These are phyloP conservation scores for Cercophora newfieldiana DNA, from an alignment of 495 filamentous ascomycete genomes.

Conservation along the genomic window DNA sequence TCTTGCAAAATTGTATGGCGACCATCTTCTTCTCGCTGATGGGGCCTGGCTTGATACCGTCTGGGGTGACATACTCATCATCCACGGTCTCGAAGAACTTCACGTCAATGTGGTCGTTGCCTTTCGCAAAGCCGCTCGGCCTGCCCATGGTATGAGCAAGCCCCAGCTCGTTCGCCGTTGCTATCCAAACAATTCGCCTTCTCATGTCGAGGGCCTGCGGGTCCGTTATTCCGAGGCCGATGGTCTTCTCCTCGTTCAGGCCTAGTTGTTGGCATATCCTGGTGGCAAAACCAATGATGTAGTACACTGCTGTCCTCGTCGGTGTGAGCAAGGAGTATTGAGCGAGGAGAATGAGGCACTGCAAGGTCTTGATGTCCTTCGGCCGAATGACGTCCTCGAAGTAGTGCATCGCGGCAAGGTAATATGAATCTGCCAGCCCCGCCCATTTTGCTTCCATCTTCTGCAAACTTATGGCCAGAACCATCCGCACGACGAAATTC, in stretches of 20 bases:
- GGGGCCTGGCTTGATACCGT: conserved; percentile 69
- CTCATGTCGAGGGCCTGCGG: conserved; percentile 82
- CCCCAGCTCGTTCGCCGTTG: conserved; percentile 81
- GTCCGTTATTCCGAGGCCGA: conserved; percentile 59
- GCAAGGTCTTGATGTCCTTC: conserved; percentile 85
- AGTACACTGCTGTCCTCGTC: conserved; percentile 85
- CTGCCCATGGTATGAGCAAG: conserved; percentile 83
- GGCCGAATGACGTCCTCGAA: conserved; percentile 74
- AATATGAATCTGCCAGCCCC: conserved; percentile 87
- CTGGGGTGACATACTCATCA: conserved; percentile 76
- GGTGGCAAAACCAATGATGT: conserved; percentile 82
- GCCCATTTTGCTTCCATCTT: conserved; percentile 77
- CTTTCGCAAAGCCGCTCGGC: conserved; percentile 77
- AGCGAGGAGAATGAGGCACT: conserved; percentile 82
- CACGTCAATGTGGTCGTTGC: conserved; percentile 77
- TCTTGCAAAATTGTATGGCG: conserved; percentile 88
- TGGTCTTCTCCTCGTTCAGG: conserved; percentile 80
- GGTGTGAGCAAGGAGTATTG: conserved; percentile 92
- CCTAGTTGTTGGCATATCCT: conserved; percentile 85
- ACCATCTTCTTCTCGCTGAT: conserved; percentile 77
- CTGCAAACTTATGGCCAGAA: conserved; percentile 89
- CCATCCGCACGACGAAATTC: conserved; percentile 84
- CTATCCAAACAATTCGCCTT: conserved; percentile 81
- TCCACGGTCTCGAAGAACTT: conserved; percentile 75
- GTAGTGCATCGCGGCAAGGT: conserved; percentile 78